Evolutionary conservation across 129 eudicot genomes (phyloP), one percentile per base, ranked within the genome.

Genomic region (Solidago caesia): DNA sequence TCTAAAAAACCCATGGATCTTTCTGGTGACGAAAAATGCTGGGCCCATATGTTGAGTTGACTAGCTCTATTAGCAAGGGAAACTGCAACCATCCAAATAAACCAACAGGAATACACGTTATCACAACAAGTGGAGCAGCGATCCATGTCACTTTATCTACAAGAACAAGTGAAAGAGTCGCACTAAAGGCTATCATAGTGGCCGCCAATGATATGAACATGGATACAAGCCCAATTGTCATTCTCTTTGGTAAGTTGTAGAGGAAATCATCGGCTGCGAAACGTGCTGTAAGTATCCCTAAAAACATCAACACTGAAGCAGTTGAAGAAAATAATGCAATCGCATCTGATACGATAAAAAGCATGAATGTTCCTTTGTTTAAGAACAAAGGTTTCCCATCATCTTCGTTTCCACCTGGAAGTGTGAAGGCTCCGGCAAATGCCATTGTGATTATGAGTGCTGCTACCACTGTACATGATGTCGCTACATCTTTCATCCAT

Each of bases 401-500:
- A 53, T 79, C 42, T 43, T 7, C 8, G 8, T 72, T 66, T 27
- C 82, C 82, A 46, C 82, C 77, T 1, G 82, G 82, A 59, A 48
- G 60, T 5, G 49, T 39, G 41, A 79, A 71, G 43, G 66, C 67
- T 5, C 73, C 78, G 25, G 82, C 77, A 53, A 79, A 79, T 52
- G 77, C 82, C 71, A 78, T 44, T 43, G 82, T 78, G 64, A 71
- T 64, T 26, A 71, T 51, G 21, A 78, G 82, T 70, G 82, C 49
- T 43, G 82, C 82, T 63, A 67, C 82, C 7, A 79, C 77, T n/a
- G 73, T 51, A 29, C 77, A 41, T 64, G 82, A 64, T 51, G 77
- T 39, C 55, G 82, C 66, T 0, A 64, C 65, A 13, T 63, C 77
- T 72, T 71, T 63, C 82, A 72, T 79, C 82, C 82, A 79, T 62